Conservation (phyloP, 352 stramenopile species). For the Saprolegnia parasitica region DNA sequence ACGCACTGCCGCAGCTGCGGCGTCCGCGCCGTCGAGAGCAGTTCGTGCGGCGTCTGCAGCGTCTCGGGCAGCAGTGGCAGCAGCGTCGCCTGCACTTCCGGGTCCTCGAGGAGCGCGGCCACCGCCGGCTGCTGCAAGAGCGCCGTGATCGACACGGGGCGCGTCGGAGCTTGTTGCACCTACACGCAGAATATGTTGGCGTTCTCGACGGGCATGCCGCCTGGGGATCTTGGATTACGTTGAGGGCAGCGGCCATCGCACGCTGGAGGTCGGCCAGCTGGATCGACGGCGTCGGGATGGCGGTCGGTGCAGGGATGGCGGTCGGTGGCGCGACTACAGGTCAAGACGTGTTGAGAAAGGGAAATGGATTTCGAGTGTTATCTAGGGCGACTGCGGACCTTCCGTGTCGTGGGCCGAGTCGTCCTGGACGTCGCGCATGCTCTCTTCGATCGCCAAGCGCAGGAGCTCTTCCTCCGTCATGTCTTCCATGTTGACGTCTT, state of each 20-base stretch:
- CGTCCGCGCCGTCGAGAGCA: constrained; percentile 39
- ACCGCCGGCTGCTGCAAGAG: constrained; percentile 24
- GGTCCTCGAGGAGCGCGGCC: constrained; percentile 12
- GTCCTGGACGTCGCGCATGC: constrained; percentile 71
- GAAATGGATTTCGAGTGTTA: constrained; percentile 22
- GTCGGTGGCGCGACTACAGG: constrained; percentile 3
- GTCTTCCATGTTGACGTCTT: constrained; percentile 78
- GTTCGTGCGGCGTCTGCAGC: constrained; percentile 20
- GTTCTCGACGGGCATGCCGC: too few species aligned
- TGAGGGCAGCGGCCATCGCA: constrained; percentile 69
- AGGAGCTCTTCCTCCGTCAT: constrained; percentile 85
- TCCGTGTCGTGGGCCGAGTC: constrained; percentile 55
- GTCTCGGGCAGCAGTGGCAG: constrained; percentile 23
- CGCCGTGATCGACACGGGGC: constrained; percentile 18
- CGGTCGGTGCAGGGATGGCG: neutral
- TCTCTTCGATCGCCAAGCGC: constrained; percentile 80
- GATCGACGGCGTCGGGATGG: constrained; percentile 26
- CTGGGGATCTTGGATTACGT: neutral
- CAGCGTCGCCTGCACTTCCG: constrained; percentile 18
- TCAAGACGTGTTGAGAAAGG: neutral
- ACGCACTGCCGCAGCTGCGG: constrained; percentile 88
- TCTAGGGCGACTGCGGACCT: constrained; percentile 23
- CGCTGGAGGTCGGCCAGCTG: constrained; percentile 67
- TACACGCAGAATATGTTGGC: constrained; percentile 37
- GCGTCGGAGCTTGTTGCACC: constrained; percentile 71